phyloP scores from a whole-genome alignment of 1,139 yeast genomes.

The Pichia kudriavzevii region DNA sequence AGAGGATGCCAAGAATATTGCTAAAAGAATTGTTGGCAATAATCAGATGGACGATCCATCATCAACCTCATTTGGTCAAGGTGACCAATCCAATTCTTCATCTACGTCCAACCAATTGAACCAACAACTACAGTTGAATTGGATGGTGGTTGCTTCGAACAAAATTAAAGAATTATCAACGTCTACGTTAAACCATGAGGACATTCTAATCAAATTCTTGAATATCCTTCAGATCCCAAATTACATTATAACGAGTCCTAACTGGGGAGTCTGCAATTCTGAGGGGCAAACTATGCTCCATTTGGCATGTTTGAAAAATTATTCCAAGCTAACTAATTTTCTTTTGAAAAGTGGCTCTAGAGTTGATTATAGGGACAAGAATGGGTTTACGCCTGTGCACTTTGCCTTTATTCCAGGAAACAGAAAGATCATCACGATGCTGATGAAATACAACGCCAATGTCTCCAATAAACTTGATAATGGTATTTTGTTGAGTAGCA shows the following conservation, averaged over 20 bases:
- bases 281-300: slow-evolving; percentile 89
- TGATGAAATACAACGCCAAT: slow-evolving; percentile 60
- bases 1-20: slow-evolving; percentile 88
- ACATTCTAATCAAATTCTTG: slow-evolving; percentile 54
- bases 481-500: slow-evolving; percentile 44
- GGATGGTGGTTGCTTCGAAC: slow-evolving; percentile 36
- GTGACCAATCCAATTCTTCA: slow-evolving; percentile 16
- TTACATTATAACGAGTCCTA: slow-evolving; percentile 54
- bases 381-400: slow-evolving; percentile 82
- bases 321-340: slow-evolving; percentile 50
- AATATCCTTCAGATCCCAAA: slow-evolving; percentile 55
- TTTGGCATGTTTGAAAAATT: slow-evolving; percentile 71
- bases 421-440: slow-evolving; percentile 48
- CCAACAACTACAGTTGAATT: slow-evolving; percentile 21
- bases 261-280: slow-evolving; percentile 71
- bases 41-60: slow-evolving; percentile 25
- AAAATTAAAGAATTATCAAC: slow-evolving; percentile 42
- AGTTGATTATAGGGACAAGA: slow-evolving; percentile 64
- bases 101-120: slow-evolving; percentile 12
- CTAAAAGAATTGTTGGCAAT: slow-evolving; percentile 74
- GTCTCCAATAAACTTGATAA: slow-evolving; percentile 47
- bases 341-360: slow-evolving; percentile 75
- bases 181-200: slow-evolving; percentile 46
- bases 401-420: slow-evolving; percentile 76
- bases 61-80: slow-evolving; percentile 4